These are phyloP conservation scores for Magnolia officinalis DNA, from an alignment of 164 flowering plant species.

Conservation along the genomic window DNA sequence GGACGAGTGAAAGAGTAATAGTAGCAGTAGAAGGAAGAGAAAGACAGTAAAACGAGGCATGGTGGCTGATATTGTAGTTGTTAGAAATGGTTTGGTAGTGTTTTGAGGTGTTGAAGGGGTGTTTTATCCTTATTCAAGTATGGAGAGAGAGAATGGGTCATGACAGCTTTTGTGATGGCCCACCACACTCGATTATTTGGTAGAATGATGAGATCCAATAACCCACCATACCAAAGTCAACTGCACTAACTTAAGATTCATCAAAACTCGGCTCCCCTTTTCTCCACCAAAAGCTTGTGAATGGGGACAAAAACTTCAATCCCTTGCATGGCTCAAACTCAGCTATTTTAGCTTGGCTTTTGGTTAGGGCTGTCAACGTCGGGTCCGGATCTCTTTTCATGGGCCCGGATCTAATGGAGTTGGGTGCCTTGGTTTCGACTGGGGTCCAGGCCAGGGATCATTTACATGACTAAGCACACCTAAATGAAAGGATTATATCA, in stretches of 20 bases:
- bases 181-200: constrained; percentile 35
- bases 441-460: too few relatives aligned
- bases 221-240: constrained; percentile 45
- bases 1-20: constrained; percentile 13
- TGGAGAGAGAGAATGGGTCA: constrained; percentile 15
- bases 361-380: too few relatives aligned
- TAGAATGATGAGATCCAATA: constrained; percentile 33
- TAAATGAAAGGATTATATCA: too few relatives aligned
- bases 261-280: constrained; percentile 4
- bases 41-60: constrained; percentile 30
- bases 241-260: constrained; percentile 30
- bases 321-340: constrained; percentile 2
- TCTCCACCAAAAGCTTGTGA: not conserved
- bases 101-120: constrained; percentile 9
- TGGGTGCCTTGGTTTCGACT: too few relatives aligned
- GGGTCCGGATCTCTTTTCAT: too few relatives aligned
- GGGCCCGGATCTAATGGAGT: too few relatives aligned
- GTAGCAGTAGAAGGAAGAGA: constrained; percentile 17
- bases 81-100: constrained; percentile 2
- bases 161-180: constrained; percentile 28
- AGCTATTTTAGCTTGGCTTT: not conserved
- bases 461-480: too few relatives aligned
- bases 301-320: not conserved
- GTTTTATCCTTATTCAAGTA: constrained; percentile 15
- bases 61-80: constrained; percentile 6